phyloP scores from a whole-genome alignment of 441 rosid genomes.

The Brassica hybrid region DNA sequence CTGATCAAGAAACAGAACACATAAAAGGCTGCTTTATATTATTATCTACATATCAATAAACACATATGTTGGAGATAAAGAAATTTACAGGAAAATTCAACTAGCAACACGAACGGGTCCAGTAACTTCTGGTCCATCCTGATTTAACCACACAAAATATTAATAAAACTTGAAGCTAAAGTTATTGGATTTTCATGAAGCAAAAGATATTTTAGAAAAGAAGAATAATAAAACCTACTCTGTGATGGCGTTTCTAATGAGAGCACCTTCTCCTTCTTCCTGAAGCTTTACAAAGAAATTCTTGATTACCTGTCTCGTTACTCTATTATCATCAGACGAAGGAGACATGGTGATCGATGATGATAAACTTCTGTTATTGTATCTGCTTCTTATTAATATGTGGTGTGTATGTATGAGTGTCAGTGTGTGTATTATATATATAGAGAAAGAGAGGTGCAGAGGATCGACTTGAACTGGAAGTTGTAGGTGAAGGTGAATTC shows the following conservation, averaged over 20 bases:
- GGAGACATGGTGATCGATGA: slow-evolving; percentile 21
- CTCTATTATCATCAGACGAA: slow-evolving; percentile 23
- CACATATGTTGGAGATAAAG: not conserved
- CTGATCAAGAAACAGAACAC: slow-evolving; percentile 48
- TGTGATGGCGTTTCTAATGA: slow-evolving; percentile 75
- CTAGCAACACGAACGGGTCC: slow-evolving; percentile 92
- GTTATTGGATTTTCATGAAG: not conserved
- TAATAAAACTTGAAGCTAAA: slow-evolving; percentile 3
- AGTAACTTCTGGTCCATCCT: slow-evolving; percentile 70
- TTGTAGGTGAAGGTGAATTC: too few relatives aligned
- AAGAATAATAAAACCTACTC: slow-evolving; percentile 45
- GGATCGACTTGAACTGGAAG: too few relatives aligned
- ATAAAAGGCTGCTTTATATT: not conserved
- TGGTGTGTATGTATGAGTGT: not conserved
- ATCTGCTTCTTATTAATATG: not conserved
- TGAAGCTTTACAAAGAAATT: slow-evolving; percentile 60
- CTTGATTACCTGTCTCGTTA: slow-evolving; percentile 66
- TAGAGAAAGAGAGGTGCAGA: slow-evolving; percentile 6
- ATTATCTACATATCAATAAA: not conserved
- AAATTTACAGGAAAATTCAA: slow-evolving; percentile 72
- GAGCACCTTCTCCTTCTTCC: slow-evolving; percentile 72
- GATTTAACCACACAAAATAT: slow-evolving; percentile 27
- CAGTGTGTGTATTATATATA: slow-evolving; percentile 1
- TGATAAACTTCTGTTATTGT: not conserved
- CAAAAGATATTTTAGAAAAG: not conserved